phyloP scores from a whole-genome alignment of 2,329 filamentous ascomycete genomes.

The Cytospora chrysosperma region DNA sequence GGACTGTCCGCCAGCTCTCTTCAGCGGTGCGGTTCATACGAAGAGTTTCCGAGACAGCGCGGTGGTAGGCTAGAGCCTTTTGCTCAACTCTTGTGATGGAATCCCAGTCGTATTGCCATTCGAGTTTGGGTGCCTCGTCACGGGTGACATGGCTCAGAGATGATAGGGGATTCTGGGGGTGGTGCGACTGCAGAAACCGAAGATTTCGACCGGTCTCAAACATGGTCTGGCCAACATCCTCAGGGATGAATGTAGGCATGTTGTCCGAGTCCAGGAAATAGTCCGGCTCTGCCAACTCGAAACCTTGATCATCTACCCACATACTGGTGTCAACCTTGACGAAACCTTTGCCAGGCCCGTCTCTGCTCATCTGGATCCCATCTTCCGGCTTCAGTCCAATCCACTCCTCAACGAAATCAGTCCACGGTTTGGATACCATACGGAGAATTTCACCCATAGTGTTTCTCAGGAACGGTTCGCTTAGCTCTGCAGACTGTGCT shows the following conservation, averaged over 20 bases:
- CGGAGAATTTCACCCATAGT: constrained; percentile 66
- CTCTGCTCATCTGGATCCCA: constrained; percentile 52
- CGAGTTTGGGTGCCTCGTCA: constrained; percentile 54
- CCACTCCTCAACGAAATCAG: constrained; percentile 62
- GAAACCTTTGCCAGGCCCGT: constrained; percentile 54
- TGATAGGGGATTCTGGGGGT: constrained; percentile 69
- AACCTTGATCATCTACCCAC: constrained; percentile 58
- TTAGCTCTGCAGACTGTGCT: constrained; percentile 63
- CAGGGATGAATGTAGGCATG: constrained; percentile 70
- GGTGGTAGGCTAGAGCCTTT: constrained; percentile 56
- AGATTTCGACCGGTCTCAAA: constrained; percentile 79
- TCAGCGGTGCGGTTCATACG: constrained; percentile 14
- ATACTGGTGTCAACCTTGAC: constrained; percentile 56
- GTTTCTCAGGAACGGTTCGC: constrained; percentile 58
- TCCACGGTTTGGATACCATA: constrained; percentile 36
- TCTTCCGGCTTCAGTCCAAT: constrained; percentile 65
- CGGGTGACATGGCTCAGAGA: constrained; percentile 41
- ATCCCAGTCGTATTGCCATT: constrained; percentile 72
- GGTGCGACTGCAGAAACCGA: constrained; percentile 67
- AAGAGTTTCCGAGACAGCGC: constrained; percentile 38
- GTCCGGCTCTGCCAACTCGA: constrained; percentile 56
- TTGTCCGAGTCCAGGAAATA: constrained; percentile 62
- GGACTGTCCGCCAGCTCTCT: not conserved
- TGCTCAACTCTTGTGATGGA: constrained; percentile 63
- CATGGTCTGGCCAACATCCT: constrained; percentile 67